These are phyloP conservation scores for Exophiala oligosperma DNA, from an alignment of 2,329 filamentous ascomycete genomes.

Conservation along the genomic window DNA sequence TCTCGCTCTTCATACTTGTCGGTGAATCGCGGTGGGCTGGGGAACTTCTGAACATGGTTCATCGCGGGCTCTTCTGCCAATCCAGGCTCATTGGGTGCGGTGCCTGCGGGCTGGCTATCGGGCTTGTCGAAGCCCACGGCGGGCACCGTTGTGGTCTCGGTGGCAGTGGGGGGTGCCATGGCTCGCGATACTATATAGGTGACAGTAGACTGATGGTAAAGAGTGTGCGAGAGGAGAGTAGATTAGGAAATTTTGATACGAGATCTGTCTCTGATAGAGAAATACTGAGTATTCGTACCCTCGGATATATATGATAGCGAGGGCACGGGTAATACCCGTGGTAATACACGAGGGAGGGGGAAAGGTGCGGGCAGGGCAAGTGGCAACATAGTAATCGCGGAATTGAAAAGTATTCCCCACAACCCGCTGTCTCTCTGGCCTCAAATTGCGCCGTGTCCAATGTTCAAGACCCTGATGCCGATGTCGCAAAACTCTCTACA, in stretches of 20 bases:
- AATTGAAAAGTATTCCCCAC: not conserved
- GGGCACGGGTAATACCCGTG: too few species aligned
- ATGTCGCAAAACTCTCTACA: not conserved
- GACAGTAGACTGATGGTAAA: not conserved
- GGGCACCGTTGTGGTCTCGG: conserved; percentile 20
- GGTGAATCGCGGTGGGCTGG: conserved; percentile 21
- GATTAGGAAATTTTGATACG: too few species aligned
- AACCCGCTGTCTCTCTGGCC: not conserved
- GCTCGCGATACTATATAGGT: not conserved
- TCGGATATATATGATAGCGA: too few species aligned
- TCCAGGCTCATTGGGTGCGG: conserved; percentile 24
- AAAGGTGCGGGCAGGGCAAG: too few species aligned
- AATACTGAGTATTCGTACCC: too few species aligned
- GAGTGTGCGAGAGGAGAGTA: too few species aligned
- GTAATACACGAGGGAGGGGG: too few species aligned
- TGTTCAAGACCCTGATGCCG: not conserved
- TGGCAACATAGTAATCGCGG: not conserved
- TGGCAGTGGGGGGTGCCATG: conserved; percentile 24
- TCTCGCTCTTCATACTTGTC: conserved; percentile 41
- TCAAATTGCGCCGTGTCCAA: not conserved
- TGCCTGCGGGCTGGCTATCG: conserved; percentile 22
- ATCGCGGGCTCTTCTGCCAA: conserved; percentile 13
- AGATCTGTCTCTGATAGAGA: too few species aligned
- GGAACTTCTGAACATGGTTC: conserved; percentile 24
- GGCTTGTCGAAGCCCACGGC: conserved; percentile 20